Evolutionary conservation across 495 filamentous ascomycete species (phyloP).

Genomic region (Annulohypoxylon maeteangense): DNA sequence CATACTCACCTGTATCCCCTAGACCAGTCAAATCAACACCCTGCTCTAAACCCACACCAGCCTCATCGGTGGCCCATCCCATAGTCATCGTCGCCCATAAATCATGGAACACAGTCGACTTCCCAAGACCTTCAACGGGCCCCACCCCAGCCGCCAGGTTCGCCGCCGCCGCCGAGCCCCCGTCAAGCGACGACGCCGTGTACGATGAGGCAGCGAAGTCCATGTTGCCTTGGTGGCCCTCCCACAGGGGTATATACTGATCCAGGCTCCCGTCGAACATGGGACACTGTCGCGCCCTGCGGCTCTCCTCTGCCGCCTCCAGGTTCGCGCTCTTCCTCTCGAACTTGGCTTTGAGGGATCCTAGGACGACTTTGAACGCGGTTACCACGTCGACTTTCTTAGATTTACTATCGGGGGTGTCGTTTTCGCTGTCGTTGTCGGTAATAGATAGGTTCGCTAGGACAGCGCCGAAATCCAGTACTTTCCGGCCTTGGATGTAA

Average conservation of each 20-base stretch:
- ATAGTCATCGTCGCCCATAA: constrained; percentile 53
- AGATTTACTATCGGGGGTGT: neutral
- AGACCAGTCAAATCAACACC: neutral
- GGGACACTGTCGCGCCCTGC: constrained; percentile 47
- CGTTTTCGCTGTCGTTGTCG: constrained; percentile 12
- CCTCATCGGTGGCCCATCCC: constrained; percentile 43
- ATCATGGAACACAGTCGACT: constrained; percentile 43
- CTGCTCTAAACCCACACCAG: neutral
- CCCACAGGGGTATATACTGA: constrained; percentile 54
- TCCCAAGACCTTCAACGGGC: neutral
- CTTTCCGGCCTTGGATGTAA: constrained; percentile 42
- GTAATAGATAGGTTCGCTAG: constrained; percentile 45
- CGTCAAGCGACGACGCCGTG: constrained; percentile 22
- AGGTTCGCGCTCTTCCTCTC: constrained; percentile 49
- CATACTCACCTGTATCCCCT: neutral
- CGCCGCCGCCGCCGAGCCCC: constrained; percentile 13
- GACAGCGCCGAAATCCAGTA: constrained; percentile 48
- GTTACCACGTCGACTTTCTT: constrained; percentile 49
- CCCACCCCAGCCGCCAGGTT: neutral
- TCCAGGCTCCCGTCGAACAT: constrained; percentile 61
- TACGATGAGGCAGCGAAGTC: constrained; percentile 19
- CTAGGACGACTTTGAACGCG: constrained; percentile 54
- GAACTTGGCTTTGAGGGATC: constrained; percentile 53
- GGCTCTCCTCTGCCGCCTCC: constrained; percentile 37
- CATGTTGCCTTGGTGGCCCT: constrained; percentile 40